phyloP scores from a whole-genome alignment of 306 rosid species.

The Senna tora region DNA sequence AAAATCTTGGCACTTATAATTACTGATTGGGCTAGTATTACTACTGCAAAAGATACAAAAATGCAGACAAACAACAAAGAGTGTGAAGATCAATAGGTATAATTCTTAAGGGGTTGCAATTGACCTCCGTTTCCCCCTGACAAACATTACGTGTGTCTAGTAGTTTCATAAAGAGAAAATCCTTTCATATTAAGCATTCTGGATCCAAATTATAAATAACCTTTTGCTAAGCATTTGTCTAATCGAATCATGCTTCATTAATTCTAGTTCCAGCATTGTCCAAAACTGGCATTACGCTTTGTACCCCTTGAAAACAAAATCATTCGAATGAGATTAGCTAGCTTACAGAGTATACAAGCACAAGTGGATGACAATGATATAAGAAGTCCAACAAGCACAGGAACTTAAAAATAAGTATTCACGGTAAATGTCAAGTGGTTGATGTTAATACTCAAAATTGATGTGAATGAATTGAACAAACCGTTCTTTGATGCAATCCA shows the following conservation, averaged over 20 bases:
- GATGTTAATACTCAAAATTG: conserved; percentile 2
- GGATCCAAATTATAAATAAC: conserved; percentile 2
- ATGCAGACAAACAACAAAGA: background rate
- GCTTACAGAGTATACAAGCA: conserved; percentile 2
- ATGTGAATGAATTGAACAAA: conserved; percentile 42
- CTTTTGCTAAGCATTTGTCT: conserved; percentile 18
- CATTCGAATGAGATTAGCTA: conserved; percentile 19
- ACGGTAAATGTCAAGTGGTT: background rate
- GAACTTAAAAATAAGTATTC: conserved; percentile 18
- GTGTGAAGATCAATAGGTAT: background rate
- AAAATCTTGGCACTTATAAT: conserved; percentile 26
- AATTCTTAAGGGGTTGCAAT: background rate
- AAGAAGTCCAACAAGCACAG: conserved; percentile 33
- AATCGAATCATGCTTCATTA: conserved; percentile 23
- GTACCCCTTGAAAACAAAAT: background rate
- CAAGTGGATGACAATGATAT: conserved; percentile 1
- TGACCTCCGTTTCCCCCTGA: background rate
- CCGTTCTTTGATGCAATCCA: conserved; percentile 85
- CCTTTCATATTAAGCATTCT: conserved; percentile 10
- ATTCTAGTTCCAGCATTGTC: conserved; percentile 32
- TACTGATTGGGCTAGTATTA: conserved; percentile 23
- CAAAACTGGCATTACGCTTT: background rate
- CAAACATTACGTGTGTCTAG: background rate
- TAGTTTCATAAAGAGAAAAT: background rate
- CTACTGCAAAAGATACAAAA: conserved; percentile 7